These are phyloP conservation scores for Solanum hybrid DNA, from an alignment of 305 asterid species.

Conservation along the genomic window DNA sequence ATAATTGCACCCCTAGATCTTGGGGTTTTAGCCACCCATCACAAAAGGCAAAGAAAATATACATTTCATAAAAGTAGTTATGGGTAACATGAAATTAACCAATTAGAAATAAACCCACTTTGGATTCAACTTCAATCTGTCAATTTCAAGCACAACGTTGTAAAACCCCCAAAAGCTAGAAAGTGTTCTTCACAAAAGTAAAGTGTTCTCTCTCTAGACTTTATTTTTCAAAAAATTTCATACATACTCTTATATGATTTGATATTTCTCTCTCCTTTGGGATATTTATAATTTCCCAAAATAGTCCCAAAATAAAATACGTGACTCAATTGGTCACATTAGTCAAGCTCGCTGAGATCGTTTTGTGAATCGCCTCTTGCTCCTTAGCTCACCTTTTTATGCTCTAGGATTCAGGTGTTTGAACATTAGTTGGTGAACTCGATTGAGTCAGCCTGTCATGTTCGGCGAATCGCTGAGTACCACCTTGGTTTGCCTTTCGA, in stretches of 20 bases:
- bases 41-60: background rate
- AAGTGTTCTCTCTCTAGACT: background rate
- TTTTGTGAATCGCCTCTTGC: background rate
- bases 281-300: background rate
- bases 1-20: background rate
- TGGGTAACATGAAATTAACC: background rate
- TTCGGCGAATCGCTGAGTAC: background rate
- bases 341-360: background rate
- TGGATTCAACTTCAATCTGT: background rate
- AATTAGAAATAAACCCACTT: background rate
- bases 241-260: too few species aligned
- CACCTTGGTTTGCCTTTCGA: background rate
- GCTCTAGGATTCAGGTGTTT: background rate
- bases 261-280: background rate
- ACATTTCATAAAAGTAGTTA: background rate
- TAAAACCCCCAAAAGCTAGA: background rate
- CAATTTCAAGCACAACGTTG: background rate
- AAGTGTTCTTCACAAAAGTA: background rate
- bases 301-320: background rate
- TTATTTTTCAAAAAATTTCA: background rate
- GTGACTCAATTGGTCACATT: background rate
- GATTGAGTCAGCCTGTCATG: background rate
- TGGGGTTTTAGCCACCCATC: background rate
- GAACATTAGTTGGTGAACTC: background rate
- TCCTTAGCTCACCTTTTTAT: background rate